These are phyloP conservation scores for Pleurotus salmoneostramineus DNA, from an alignment of 768 basidiomycete genomes.

Conservation along the genomic window DNA sequence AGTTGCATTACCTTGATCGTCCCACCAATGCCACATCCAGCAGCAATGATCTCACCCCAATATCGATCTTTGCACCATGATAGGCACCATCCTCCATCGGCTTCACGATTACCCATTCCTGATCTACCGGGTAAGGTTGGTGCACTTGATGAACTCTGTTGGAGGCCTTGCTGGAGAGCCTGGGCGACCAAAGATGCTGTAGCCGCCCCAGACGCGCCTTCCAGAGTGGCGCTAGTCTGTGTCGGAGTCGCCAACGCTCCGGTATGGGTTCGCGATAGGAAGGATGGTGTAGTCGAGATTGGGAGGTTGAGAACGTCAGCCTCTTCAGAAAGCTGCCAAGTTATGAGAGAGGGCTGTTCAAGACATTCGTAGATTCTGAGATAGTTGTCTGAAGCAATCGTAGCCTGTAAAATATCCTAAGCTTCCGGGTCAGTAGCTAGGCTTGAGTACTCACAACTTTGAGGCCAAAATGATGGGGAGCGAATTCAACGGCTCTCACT, in stretches of 20 bases:
- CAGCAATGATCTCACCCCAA: conserved; percentile 90
- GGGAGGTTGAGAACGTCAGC: conserved; percentile 66
- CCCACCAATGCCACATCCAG: conserved; percentile 67
- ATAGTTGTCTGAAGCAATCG: conserved; percentile 83
- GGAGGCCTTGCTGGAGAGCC: conserved; percentile 52
- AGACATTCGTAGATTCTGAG: conserved; percentile 90
- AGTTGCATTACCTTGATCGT: conserved; percentile 61
- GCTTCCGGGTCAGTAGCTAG: neutral
- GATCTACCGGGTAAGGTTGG: conserved; percentile 10
- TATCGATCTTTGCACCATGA: conserved; percentile 96
- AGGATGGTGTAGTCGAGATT: conserved; percentile 33
- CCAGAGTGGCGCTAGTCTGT: conserved; percentile 51
- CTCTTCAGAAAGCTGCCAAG: conserved; percentile 75
- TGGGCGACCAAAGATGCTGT: conserved; percentile 56
- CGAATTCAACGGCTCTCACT: conserved; percentile 83
- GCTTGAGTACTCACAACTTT: conserved; percentile 60
- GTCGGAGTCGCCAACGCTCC: conserved; percentile 69
- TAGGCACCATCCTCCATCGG: conserved; percentile 45
- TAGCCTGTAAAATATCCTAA: conserved; percentile 52
- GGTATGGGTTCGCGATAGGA: conserved; percentile 45
- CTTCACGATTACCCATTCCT: conserved; percentile 12
- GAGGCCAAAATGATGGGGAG: conserved; percentile 82
- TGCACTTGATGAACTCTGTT: conserved; percentile 19
- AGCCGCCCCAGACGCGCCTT: conserved; percentile 37
- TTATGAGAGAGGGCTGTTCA: conserved; percentile 67